Conservation (phyloP, 257 asterid genomes). For the Penstemon newberryi region DNA sequence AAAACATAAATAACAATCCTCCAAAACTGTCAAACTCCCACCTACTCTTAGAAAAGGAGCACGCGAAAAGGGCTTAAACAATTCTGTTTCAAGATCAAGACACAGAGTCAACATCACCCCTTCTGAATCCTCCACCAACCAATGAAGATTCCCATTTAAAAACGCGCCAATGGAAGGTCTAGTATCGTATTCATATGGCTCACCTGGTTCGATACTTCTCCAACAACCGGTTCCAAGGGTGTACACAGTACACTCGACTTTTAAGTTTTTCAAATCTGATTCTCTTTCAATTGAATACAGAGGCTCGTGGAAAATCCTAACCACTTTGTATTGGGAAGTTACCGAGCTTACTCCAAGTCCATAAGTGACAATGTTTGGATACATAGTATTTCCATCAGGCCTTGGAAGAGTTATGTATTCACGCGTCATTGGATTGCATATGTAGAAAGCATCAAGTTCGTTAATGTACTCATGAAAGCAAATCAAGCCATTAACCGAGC, state of each 20-base stretch:
- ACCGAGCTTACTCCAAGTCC: slow-evolving; percentile 47
- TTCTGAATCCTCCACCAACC: slow-evolving; percentile 32
- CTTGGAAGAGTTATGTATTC: slow-evolving; percentile 32
- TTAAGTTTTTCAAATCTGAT: not conserved
- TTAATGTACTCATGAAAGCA: not conserved
- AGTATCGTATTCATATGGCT: not conserved
- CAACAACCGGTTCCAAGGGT: slow-evolving; percentile 44
- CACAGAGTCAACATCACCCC: slow-evolving; percentile 17
- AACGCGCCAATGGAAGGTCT: slow-evolving; percentile 13
- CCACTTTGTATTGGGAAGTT: slow-evolving; percentile 20
- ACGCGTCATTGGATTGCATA: slow-evolving; percentile 47
- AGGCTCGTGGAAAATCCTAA: slow-evolving; percentile 20
- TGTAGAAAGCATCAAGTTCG: not conserved
- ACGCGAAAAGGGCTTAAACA: slow-evolving; percentile 23
- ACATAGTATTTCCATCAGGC: slow-evolving; percentile 4
- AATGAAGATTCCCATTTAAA: slow-evolving; percentile 40
- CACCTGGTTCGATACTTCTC: slow-evolving; percentile 23
- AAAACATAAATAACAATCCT: slow-evolving; percentile 24
- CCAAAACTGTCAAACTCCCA: slow-evolving; percentile 22
- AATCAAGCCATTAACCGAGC: slow-evolving; percentile 35
- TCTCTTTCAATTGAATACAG: not conserved
- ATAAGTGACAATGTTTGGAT: slow-evolving; percentile 23
- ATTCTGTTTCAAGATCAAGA: slow-evolving; percentile 40
- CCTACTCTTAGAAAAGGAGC: not conserved
- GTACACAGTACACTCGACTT: slow-evolving; percentile 35